Evolutionary conservation across 1,284 basidiomycete genomes (phyloP).

Genomic region (Tremellales sp.): DNA sequence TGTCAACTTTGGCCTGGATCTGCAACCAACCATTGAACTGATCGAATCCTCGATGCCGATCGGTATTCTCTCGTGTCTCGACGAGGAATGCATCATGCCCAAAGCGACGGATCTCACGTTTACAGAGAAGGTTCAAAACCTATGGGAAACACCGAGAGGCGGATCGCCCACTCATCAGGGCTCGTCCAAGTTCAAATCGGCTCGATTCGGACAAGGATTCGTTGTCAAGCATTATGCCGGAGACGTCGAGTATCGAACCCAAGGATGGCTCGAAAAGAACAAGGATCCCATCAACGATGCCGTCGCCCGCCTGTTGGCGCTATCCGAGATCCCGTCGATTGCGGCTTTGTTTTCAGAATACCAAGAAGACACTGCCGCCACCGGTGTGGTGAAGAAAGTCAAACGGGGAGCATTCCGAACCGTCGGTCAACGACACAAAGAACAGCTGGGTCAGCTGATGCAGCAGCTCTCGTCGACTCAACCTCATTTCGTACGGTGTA

Average conservation of each 20-base stretch:
- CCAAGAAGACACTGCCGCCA: constrained; percentile 53
- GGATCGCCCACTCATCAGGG: constrained; percentile 57
- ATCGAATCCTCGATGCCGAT: constrained; percentile 74
- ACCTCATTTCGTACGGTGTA: constrained; percentile 97
- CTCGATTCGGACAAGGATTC: constrained; percentile 91
- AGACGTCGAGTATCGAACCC: constrained; percentile 91
- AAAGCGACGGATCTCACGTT: constrained; percentile 94
- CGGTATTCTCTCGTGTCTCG: constrained; percentile 88
- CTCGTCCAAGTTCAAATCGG: constrained; percentile 75
- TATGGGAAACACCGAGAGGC: constrained; percentile 42
- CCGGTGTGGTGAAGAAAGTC: constrained; percentile 63
- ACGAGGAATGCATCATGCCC: constrained; percentile 99
- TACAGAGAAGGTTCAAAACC: constrained; percentile 71
- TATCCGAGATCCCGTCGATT: constrained; percentile 78
- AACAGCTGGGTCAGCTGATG: constrained; percentile 92
- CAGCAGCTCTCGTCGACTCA: constrained; percentile 86
- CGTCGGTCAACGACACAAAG: constrained; percentile 92
- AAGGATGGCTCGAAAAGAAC: constrained; percentile 99
- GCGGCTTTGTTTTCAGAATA: constrained; percentile 82
- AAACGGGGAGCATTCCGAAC: constrained; percentile 98
- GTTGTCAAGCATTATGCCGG: constrained; percentile 96
- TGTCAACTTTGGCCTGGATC: constrained; percentile 95
- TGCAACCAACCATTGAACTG: constrained; percentile 97
- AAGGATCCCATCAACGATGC: constrained; percentile 99
- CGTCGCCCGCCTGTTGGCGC: constrained; percentile 80